Percentiles rank a stretch among this genome's conserved stretches.
phyloP scores from a whole-genome alignment of 192 early-diverging fungal species.

The Paraglomus brasilianum region DNA sequence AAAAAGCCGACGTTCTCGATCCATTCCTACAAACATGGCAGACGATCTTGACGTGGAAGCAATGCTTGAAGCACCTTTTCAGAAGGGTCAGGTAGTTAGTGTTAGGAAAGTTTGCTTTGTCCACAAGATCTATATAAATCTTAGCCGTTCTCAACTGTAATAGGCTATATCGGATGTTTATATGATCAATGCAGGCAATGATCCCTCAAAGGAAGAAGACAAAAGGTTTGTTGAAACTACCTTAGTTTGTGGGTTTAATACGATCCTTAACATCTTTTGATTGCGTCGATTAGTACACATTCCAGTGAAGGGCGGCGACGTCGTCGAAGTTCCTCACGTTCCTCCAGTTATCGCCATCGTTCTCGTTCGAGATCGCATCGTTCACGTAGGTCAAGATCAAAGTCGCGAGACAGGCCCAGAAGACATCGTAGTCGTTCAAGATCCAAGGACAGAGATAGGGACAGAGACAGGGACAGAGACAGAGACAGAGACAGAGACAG shows the following conservation, averaged over 20 bases:
- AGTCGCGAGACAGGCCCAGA: conserved; percentile 43
- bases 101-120: background rate
- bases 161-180: conserved; percentile 16
- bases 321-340: conserved; percentile 36
- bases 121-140: background rate
- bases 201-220: conserved; percentile 31
- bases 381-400: conserved; percentile 35
- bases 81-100: conserved; percentile 43
- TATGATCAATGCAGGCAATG: conserved; percentile 30
- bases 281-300: too few relatives aligned
- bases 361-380: conserved; percentile 41
- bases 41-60: conserved; percentile 56
- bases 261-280: too few relatives aligned
- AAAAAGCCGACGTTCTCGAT: too few relatives aligned
- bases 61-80: conserved; percentile 62
- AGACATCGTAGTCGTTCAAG: conserved; percentile 46
- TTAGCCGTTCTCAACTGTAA: conserved; percentile 29
- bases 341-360: conserved; percentile 42
- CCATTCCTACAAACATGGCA: too few relatives aligned
- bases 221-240: conserved; percentile 22
- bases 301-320: conserved; percentile 23
- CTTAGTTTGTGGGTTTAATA: conserved; percentile 5
- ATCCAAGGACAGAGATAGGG: conserved; percentile 42
- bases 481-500: conserved; percentile 32
- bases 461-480: conserved; percentile 29